Base-by-base conservation (phyloP, 148 eudicot genomes). In the Chenopodium formosanum region DNA sequence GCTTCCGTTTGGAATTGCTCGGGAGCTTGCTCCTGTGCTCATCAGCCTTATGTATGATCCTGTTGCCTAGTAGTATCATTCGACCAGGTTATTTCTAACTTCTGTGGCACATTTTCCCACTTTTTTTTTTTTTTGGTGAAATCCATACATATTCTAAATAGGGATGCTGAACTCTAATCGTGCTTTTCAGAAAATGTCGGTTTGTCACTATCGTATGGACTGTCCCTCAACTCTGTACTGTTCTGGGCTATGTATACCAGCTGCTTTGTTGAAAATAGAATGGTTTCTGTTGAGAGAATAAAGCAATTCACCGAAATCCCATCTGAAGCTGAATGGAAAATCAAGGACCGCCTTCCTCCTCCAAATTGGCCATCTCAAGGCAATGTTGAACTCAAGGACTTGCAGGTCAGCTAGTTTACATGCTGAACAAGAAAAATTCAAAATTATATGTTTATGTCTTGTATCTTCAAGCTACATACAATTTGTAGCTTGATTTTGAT, bases 241-340 rank as follows among this genome's bases (percentile, higher is more conserved):
- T 96, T 88, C 79, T 89, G 82, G 85, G 88, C 97, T 5, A 80
- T 94, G 77, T 96, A 87, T 77, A 86, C 88, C 82, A 96, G 99
- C 78, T 96, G 99, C 87, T 91, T 92, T 60, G 85, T 96, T 80
- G 99, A 96, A 86, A 96, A 96, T 58, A 88, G 85, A 81, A 94
- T 96, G 98, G 99, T 96, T 60, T 94, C 99, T 12, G 99, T 96
- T 69, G 99, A 96, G 86, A 96, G 99, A 80, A 83, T 96, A 78
- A 94, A 92, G 72, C 99, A 96, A 78, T 96, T 94, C 82, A 85
- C 91, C 29, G 85, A 77, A 72, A 92, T 96, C 75, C 91, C 90
- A 73, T 90, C 99, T 27, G 99, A 96, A 88, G 97, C 98, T 60
- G 93, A 88, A 81, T 96, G 98, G 94, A 80, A 73, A 68, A 91